phyloP scores from a whole-genome alignment of 2,329 filamentous ascomycete species.

The Aspergillus viridinutans region DNA sequence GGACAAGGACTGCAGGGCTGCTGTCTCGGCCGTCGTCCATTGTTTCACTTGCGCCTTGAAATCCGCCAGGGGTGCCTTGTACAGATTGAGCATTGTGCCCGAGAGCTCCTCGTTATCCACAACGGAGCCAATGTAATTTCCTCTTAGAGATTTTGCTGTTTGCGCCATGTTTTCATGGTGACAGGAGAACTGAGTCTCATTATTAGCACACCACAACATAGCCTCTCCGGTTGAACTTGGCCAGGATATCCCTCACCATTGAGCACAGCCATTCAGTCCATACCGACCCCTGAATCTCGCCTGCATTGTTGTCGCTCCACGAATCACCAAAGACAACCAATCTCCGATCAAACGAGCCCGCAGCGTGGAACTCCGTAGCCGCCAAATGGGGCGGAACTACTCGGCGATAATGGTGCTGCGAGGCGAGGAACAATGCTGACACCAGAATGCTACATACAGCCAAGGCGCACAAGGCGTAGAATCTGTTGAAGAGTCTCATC shows the following conservation, averaged over 20 bases:
- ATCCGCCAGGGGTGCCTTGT: constrained; percentile 29
- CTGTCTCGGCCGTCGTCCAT: constrained; percentile 32
- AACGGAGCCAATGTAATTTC: constrained; percentile 26
- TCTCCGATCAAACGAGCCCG: constrained; percentile 22
- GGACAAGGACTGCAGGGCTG: constrained; percentile 16
- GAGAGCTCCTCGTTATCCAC: constrained; percentile 31
- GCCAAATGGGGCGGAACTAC: constrained; percentile 15
- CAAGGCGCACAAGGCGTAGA: constrained; percentile 29
- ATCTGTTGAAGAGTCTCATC: constrained; percentile 28
- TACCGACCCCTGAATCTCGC: constrained; percentile 22
- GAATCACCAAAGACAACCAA: constrained; percentile 39
- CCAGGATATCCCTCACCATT: constrained; percentile 21
- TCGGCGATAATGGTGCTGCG: constrained; percentile 19
- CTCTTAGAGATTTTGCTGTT: constrained; percentile 23
- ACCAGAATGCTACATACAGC: constrained; percentile 27
- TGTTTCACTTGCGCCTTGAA: constrained; percentile 34
- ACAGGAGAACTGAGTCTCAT: constrained; percentile 26
- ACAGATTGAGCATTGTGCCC: constrained; percentile 20
- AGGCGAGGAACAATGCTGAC: constrained; percentile 26
- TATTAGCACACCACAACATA: constrained; percentile 2
- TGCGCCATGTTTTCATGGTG: constrained; percentile 32
- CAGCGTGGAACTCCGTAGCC: constrained; percentile 15
- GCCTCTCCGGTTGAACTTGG: background rate
- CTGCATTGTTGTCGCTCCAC: constrained; percentile 34
- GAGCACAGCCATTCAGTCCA: constrained; percentile 37